Base-by-base conservation (phyloP, 192 early-diverging fungal genomes). In the Pilobolus umbonatus region DNA sequence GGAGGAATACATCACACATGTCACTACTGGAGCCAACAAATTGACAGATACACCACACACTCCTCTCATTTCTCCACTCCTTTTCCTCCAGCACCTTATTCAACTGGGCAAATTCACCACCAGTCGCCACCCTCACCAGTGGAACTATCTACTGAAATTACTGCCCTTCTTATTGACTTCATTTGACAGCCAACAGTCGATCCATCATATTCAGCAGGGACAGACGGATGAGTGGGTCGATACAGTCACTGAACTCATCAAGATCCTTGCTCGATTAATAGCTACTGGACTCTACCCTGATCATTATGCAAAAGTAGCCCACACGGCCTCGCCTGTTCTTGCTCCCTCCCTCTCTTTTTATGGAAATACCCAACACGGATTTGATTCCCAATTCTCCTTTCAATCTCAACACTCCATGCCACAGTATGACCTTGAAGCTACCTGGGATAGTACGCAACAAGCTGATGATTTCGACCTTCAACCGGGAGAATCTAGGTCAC, bases 1-100 rank as follows among this genome's bases (percentile, higher is more conserved):
- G 26, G 61, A 69, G n/a, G 59, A 49, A 10, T 69, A 69, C 31
- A 39, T 69, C 17, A 58, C 57, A 15, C 55, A 28, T 50, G 61
- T 61, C 8, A 9, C 50, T 8, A 42, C 45, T 21, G n/a, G n/a
- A n/a, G n/a, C n/a, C n/a, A n/a, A n/a, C n/a, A n/a, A n/a, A n/a
- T n/a, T n/a, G n/a, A n/a, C n/a, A n/a, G n/a, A n/a, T n/a, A n/a
- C n/a, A n/a, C n/a, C n/a, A n/a, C n/a, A n/a, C n/a, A 34, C 45
- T 10, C 31, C 43, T 22, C 35, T 69, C 6, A 52, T 69, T 24
- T 28, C 56, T 31, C 21, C 56, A 10, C 21, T 52, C 11, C 40
- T 22, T 3, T 62, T 63, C 19, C n/a, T 64, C n/a, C 6, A 24
- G 17, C 28, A 46, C 11, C 11, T 66, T 11, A 46, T 30, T 4